Evolutionary conservation across 148 eudicot genomes (phyloP), one percentile per base, ranked within the genome.

Genomic region (Chenopodium quinoa): DNA sequence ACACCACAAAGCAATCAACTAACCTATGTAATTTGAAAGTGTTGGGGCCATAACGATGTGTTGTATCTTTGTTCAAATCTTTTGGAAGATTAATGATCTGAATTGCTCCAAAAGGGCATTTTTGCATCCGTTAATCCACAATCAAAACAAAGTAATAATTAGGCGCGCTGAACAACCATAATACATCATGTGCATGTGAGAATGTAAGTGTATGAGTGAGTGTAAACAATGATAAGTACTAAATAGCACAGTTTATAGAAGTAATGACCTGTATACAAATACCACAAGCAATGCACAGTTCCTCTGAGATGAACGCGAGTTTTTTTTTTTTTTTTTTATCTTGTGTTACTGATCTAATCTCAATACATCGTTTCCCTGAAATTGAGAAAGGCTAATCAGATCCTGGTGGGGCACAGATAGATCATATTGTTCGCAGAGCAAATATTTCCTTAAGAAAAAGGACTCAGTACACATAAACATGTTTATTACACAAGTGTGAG

Each of bases 21-120:
- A 67, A 95, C 99, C 99, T 93, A 83, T 95, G 99, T 72, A 95
- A 84, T 74, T 96, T 96, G 86, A 94, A 96, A 25, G 98, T 93
- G 82, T 96, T 96, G 46, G 94, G 88, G 58, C 99, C 99, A 90
- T 96, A 96, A 79, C 98, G 98, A 84, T 96, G 99, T 66, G 99
- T 96, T 70, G 99, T 96, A 83, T 96, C 97, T 86, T 96, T 94
- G 47, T 91, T 93, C 87, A 96, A 81, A 86, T 93, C 99, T 84
- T 91, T 96, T 4, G 99, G 99, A 25, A 94, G 84, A 85, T 96
- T 96, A 85, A 96, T 96, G 50, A 96, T 93, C 84, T 91, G 94
- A 82, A 96, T 96, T 32, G 99, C 99, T 79, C 94, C 98, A 86
- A 96, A 96, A 71, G 98, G 99, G 75, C 99, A 96, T 92, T 92